Percentiles rank a stretch among this genome's conserved stretches.
Evolutionary conservation across 208 protist genomes (phyloP).

Genomic region (Histomonas meleagridis): DNA sequence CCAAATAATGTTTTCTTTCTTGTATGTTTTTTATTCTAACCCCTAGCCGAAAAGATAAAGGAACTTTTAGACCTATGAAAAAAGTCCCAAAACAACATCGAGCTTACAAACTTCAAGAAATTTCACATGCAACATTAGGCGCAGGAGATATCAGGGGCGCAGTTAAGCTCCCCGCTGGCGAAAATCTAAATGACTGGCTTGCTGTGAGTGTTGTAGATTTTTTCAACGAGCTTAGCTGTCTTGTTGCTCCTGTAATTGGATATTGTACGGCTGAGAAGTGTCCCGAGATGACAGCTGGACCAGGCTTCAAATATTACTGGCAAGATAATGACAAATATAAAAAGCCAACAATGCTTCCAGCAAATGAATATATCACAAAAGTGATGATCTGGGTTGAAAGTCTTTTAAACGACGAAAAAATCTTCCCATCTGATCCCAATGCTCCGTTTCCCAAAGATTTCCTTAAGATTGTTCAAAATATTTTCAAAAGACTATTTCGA

Average conservation of each 20-base stretch:
- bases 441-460: conserved; percentile 62
- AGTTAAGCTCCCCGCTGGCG: conserved; percentile 45
- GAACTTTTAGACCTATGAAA: conserved; percentile 49
- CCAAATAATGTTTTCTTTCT: too few relatives aligned
- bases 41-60: too few relatives aligned
- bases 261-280: conserved; percentile 83
- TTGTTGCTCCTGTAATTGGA: conserved; percentile 89
- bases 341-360: conserved; percentile 75
- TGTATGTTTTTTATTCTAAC: too few relatives aligned
- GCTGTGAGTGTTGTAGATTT: conserved; percentile 76
- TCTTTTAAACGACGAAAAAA: conserved; percentile 78
- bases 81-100: conserved; percentile 42
- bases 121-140: conserved; percentile 48
- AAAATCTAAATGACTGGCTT: conserved; percentile 51
- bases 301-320: conserved; percentile 62
- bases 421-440: conserved; percentile 77
- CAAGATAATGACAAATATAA: conserved; percentile 77
- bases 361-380: conserved; percentile 84
- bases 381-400: conserved; percentile 93
- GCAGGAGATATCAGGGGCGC: conserved; percentile 44
- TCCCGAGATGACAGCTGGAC: conserved; percentile 70
- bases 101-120: conserved; percentile 50
- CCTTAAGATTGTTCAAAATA: conserved; percentile 67
- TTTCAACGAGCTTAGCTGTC: conserved; percentile 94
- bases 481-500: conserved; percentile 89